phyloP scores from a whole-genome alignment of 164 flowering plant species.

The grape (Vitis vinifera) region ASM3070453v1 NC_081822.1:12621501-12622000 shows the following conservation, averaged over 20 bases:
- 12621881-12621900: background rate
- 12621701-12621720: background rate
- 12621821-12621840: background rate
- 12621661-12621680: background rate
- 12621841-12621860: background rate
- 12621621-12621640: conserved; percentile 73
- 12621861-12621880: background rate
- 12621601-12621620: conserved; percentile 89
- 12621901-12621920: background rate
- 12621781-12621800: too few species aligned
- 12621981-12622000: background rate
- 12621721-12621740: conserved; percentile 1
- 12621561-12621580: conserved; percentile 93
- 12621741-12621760: background rate
- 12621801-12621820: too few species aligned
- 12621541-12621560: conserved; percentile 77
- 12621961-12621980: background rate
- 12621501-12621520: conserved; percentile 57
- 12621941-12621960: too few species aligned
- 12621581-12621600: conserved; percentile 93
- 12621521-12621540: conserved; percentile 92
- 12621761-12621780: too few species aligned
- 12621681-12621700: background rate
- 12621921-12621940: background rate
- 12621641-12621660: background rate